Base-by-base conservation (phyloP, 2,329 filamentous ascomycete genomes). In the Monilinia laxa region DNA sequence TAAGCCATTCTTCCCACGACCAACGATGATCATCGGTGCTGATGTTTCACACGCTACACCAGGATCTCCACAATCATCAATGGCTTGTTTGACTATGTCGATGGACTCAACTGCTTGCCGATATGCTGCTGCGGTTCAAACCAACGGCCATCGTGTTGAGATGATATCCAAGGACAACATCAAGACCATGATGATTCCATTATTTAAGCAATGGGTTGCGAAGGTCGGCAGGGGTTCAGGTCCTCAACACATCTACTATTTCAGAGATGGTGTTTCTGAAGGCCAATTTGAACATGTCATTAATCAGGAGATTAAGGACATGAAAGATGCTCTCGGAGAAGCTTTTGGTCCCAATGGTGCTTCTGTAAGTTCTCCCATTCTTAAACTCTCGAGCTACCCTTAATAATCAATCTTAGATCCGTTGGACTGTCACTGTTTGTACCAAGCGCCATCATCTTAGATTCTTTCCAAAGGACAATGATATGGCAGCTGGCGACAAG, bases 381-480 rank as follows among this genome's bases (percentile, higher is more conserved):
- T 49, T 18, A 7, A 11, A n/a, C 31, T 5, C 7, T 25, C 40
- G 23, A 18, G 23, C 18, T 16, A 54, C 16, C 23, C 16, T 66
- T 51, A 49, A 56, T 70, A 55, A 73, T 57, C 23, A 56, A 7
- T 35, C 23, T 23, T 51, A 74, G 70, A 71, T 73, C 28, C 90
- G 90, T 76, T 88, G 97, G 74, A 93, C 93, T 0, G 92, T 96
- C 14, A 86, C 97, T 52, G 85, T 98, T 56, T 93, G 91, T 1
- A 93, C 91, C 1, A 99, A 99, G 83, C 90, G 95, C 3, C 95
- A 99, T 72, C 94, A 97, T 74, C 88, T 97, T 64, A 90, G 95
- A 20, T 93, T 97, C 77, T 98, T 98, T 81, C 94, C 95, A 0
- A 83, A 86, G 58, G 78, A 80, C 0, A 79, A 77, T 23, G 82